These are phyloP conservation scores for Mycocentrospora acerina DNA, from an alignment of 2,329 filamentous ascomycete genomes.

Conservation along the genomic window DNA sequence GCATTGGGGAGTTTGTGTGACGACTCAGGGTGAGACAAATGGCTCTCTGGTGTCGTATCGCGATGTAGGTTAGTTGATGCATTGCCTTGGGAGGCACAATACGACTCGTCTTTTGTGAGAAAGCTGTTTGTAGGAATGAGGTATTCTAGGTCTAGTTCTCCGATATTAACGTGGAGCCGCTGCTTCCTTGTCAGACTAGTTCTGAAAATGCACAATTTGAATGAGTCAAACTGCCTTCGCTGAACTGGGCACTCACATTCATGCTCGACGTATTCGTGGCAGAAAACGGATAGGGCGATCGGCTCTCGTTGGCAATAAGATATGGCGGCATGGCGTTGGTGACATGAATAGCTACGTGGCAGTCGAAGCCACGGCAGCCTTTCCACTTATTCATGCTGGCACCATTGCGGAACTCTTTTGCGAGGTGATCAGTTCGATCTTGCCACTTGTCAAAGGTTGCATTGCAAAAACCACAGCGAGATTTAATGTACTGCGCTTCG, in stretches of 20 bases:
- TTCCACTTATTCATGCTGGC: slow-evolving; percentile 57
- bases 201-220: background rate
- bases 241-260: slow-evolving; percentile 19
- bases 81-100: too few relatives aligned
- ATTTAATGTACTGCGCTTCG: slow-evolving; percentile 55
- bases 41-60: slow-evolving; percentile 18
- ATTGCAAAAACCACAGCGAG: slow-evolving; percentile 57
- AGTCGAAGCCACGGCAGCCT: slow-evolving; percentile 56
- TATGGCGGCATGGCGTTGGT: slow-evolving; percentile 56
- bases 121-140: slow-evolving; percentile 21
- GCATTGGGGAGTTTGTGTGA: slow-evolving; percentile 21
- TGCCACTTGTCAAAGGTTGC: slow-evolving; percentile 53
- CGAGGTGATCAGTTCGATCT: slow-evolving; percentile 55
- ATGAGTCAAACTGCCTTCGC: slow-evolving; percentile 1
- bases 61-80: slow-evolving; percentile 1
- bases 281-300: slow-evolving; percentile 50
- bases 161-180: slow-evolving; percentile 17
- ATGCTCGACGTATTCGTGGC: slow-evolving; percentile 42
- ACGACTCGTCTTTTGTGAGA: slow-evolving; percentile 6
- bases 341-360: slow-evolving; percentile 50
- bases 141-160: slow-evolving; percentile 27
- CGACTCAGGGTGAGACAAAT: slow-evolving; percentile 8
- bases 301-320: slow-evolving; percentile 51
- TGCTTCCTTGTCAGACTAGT: slow-evolving; percentile 14
- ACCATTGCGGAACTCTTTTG: slow-evolving; percentile 57